Conservation (phyloP, 2,329 filamentous ascomycete species). For the Penicillium sp. region DNA sequence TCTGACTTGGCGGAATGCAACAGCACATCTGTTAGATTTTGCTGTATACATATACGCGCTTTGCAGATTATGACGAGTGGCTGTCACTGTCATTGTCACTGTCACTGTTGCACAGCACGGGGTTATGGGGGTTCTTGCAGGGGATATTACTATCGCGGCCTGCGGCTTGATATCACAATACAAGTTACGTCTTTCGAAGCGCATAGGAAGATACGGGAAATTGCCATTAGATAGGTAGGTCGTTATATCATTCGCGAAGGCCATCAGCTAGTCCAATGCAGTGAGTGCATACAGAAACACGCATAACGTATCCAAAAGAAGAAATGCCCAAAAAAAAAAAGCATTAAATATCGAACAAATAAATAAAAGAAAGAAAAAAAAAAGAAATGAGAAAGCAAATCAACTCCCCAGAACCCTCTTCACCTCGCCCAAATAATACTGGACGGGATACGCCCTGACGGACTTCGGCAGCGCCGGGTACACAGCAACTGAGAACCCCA, state of each 20-base stretch:
- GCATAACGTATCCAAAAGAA: neutral
- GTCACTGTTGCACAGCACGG: neutral
- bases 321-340: neutral
- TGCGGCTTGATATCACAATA: too few species aligned
- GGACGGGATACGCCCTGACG: constrained; percentile 34
- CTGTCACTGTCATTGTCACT: neutral
- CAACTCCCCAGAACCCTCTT: constrained; percentile 29
- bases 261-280: neutral
- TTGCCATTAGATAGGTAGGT: neutral
- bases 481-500: constrained; percentile 39
- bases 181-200: too few species aligned
- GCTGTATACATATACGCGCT: neutral
- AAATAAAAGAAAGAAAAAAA: constrained; percentile 11
- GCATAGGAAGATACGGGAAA: too few species aligned
- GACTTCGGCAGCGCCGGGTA: constrained; percentile 40
- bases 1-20: too few species aligned
- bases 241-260: neutral
- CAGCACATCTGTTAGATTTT: too few species aligned
- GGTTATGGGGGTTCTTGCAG: neutral
- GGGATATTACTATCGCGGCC: too few species aligned
- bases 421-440: constrained; percentile 37
- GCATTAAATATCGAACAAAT: neutral
- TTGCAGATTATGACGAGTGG: neutral
- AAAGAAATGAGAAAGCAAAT: neutral
- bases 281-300: neutral